Percentiles rank a stretch among this genome's conserved stretches.
These are phyloP conservation scores for Aspergillus japonicus DNA, from an alignment of 2,329 filamentous ascomycete genomes.

Conservation along the genomic window DNA sequence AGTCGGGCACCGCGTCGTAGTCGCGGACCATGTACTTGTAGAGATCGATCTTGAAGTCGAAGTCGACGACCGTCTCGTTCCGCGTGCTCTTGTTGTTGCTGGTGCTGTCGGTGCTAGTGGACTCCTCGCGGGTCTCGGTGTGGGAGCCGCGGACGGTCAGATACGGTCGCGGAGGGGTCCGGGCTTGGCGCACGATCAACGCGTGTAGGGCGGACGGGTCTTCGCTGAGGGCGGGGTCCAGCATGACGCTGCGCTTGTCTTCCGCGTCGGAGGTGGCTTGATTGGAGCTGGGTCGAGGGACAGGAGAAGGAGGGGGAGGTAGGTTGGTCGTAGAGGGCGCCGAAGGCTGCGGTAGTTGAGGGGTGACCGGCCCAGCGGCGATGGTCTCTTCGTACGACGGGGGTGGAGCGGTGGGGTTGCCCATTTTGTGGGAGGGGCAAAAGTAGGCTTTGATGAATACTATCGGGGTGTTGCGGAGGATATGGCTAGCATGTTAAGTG, in stretches of 20 bases:
- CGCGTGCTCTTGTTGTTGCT: conserved; percentile 22
- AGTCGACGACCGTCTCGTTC: conserved; percentile 29
- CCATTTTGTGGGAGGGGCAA: not conserved
- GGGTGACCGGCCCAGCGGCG: not conserved
- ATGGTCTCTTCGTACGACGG: conserved; percentile 4
- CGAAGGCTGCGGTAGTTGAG: not conserved
- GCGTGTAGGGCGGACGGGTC: conserved; percentile 36
- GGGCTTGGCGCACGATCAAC: conserved; percentile 39
- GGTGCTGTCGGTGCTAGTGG: conserved; percentile 20
- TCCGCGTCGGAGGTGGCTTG: conserved; percentile 5
- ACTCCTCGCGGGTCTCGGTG: conserved; percentile 35
- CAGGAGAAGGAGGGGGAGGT: not conserved
- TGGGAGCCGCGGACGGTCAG: conserved; percentile 57
- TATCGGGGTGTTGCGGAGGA: not conserved
- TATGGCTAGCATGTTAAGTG: not conserved
- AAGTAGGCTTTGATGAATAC: not conserved
- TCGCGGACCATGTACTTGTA: conserved; percentile 20
- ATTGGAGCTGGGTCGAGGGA: conserved; percentile 8
- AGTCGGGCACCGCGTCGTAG: not conserved
- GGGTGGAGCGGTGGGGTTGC: not conserved
- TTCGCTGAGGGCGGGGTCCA: conserved; percentile 13
- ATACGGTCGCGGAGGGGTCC: conserved; percentile 53
- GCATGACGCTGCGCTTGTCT: conserved; percentile 2
- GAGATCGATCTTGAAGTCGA: conserved; percentile 30
- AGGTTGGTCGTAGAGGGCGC: not conserved